These are phyloP conservation scores for Neurospora africana DNA, from an alignment of 495 filamentous ascomycete genomes.

Conservation along the genomic window DNA sequence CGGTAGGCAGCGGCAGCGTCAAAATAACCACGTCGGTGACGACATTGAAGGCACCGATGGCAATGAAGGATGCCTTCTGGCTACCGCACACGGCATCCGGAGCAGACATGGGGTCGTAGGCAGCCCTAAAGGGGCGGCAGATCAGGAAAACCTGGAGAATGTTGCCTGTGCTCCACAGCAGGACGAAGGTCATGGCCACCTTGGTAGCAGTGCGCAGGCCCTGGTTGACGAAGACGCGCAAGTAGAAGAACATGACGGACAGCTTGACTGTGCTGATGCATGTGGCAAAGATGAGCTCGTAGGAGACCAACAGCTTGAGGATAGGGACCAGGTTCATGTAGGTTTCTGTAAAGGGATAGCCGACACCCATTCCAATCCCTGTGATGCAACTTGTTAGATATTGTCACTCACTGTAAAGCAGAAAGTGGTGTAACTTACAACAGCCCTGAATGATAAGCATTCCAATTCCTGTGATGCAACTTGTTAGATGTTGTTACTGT, in stretches of 20 bases:
- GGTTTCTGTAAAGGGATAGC: constrained; percentile 6
- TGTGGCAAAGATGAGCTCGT: constrained; percentile 13
- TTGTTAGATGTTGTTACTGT: too few species aligned
- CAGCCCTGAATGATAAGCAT: constrained; percentile 19
- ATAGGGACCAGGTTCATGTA: constrained; percentile 7
- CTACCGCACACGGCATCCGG: constrained; percentile 6
- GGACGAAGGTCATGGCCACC: constrained; percentile 7
- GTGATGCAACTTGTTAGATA: background rate
- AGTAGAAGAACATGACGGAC: constrained; percentile 19
- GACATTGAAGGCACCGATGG: constrained; percentile 21
- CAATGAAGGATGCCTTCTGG: constrained; percentile 10
- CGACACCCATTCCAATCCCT: constrained; percentile 13
- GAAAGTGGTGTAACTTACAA: constrained; percentile 10
- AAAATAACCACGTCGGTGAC: constrained; percentile 18
- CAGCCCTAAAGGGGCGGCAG: constrained; percentile 13
- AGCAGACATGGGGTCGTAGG: constrained; percentile 4
- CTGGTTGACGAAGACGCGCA: constrained; percentile 16
- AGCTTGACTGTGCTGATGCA: constrained; percentile 15
- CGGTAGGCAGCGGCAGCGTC: constrained; percentile 12
- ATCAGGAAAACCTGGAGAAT: constrained; percentile 16
- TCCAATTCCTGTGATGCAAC: background rate
- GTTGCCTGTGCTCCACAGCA: constrained; percentile 11
- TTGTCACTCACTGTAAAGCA: background rate
- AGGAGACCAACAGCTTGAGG: constrained; percentile 14
- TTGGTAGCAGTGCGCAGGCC: constrained; percentile 9